Evolutionary conservation across 371 early-diverging fungal species (phyloP), one percentile per base, ranked within the genome.

Genomic region (Aphelidium insulamus): DNA sequence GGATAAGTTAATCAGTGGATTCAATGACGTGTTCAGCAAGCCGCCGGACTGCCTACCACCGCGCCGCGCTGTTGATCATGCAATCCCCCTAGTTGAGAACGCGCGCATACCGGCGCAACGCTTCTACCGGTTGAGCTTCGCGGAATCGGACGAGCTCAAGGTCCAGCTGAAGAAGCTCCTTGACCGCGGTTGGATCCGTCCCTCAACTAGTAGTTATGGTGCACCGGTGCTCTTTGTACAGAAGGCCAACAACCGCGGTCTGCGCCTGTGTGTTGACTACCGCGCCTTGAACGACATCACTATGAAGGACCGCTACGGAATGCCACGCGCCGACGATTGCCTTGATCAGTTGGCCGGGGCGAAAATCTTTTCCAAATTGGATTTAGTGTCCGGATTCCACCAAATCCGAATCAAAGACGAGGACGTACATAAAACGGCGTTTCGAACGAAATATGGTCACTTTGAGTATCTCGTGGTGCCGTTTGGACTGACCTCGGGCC

Each of bases 261-360:
- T 58, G 23, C 41, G 57, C 0, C 11, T 62, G 20, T 65, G 59
- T 32, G 37, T 57, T 1, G 63, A 64, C 29, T 64, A 62, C 37
- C 46, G 57, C 19, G 51, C 40, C 0, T 32, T 66, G 5, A 65
- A 69, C 38, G 28, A 36, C 16, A 28, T 55, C 5, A 66, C 62
- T 6, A 41, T 50, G 9, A 46, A 47, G 20, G 50, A 65, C 31
- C 29, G 44, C 0, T 45, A 56, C 32, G 52, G 52, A 1, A n/a
- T 61, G 14, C 58, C 56, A 6, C 9, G 29, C 1, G 41, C 58
- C n/a, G 30, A 43, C 1, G 50, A 59, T n/a, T 37, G 48, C 17
- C 17, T 56, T 1, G 55, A 56, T 7, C 41, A 21, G 11, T 20
- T 44, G 1, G 7, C 9, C 4, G 36, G 44, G 2, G 36, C 39